Percentiles rank a stretch among this genome's conserved stretches.
Conservation (phyloP, 2,329 filamentous ascomycete species). For the Lizonia empirigonia region DNA sequence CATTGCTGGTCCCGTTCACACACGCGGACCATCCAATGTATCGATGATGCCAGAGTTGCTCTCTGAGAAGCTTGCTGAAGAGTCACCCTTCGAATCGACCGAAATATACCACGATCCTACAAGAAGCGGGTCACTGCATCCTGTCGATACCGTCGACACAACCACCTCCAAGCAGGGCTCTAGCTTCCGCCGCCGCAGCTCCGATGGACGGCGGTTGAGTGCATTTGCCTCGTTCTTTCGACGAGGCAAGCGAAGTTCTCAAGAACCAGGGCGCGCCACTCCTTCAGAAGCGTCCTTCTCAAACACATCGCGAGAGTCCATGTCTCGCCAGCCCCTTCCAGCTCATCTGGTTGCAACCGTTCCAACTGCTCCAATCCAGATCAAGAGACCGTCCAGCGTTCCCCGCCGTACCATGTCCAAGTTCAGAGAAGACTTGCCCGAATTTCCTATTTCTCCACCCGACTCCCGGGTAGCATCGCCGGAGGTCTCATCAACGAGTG, state of each 20-base stretch:
- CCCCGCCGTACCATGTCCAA: slow-evolving; percentile 85
- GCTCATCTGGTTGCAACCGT: slow-evolving; percentile 54
- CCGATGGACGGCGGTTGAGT: slow-evolving; percentile 44
- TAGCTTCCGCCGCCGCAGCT: slow-evolving; percentile 39
- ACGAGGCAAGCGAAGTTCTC: slow-evolving; percentile 59
- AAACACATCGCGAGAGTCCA: slow-evolving; percentile 89
- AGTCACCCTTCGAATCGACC: slow-evolving; percentile 51
- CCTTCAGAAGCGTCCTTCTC: slow-evolving; percentile 77
- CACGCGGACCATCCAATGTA: slow-evolving; percentile 56
- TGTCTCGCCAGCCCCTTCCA: slow-evolving; percentile 63
- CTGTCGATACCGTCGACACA: slow-evolving; percentile 41
- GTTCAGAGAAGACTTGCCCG: slow-evolving; percentile 90
- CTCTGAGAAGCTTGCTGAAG: slow-evolving; percentile 47
- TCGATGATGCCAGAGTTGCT: slow-evolving; percentile 60
- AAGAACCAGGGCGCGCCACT: slow-evolving; percentile 57
- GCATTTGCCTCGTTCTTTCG: slow-evolving; percentile 67
- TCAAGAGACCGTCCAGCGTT: slow-evolving; percentile 59
- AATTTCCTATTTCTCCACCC: slow-evolving; percentile 82
- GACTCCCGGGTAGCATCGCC: slow-evolving; percentile 81
- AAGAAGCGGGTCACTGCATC: slow-evolving; percentile 42
- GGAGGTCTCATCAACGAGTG: slow-evolving; percentile 60
- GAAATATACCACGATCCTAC: slow-evolving; percentile 38
- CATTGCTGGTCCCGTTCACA: slow-evolving; percentile 54
- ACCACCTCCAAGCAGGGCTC: slow-evolving; percentile 33
- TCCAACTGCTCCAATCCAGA: slow-evolving; percentile 43